Conservation (phyloP, 1,284 basidiomycete species). For the Ceratobasidium sp. region DNA sequence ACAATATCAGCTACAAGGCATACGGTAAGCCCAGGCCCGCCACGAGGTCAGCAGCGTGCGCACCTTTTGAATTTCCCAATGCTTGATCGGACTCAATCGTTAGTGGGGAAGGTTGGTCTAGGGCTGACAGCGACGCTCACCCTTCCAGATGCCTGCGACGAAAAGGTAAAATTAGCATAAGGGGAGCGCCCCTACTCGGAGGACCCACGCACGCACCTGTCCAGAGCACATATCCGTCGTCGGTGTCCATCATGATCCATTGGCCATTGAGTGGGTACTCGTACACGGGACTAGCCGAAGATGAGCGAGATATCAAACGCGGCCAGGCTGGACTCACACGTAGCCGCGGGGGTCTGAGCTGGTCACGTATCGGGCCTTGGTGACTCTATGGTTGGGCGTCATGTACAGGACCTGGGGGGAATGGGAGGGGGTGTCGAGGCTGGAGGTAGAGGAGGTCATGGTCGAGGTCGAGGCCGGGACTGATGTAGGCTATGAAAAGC, state of each 20-base stretch:
- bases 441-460: slow-evolving; percentile 1
- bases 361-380: slow-evolving; percentile 77
- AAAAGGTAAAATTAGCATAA: slow-evolving; percentile 21
- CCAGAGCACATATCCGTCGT: slow-evolving; percentile 88
- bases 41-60: slow-evolving; percentile 44
- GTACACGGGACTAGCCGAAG: slow-evolving; percentile 74
- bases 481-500: slow-evolving; percentile 20
- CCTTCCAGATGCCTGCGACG: slow-evolving; percentile 80
- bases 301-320: slow-evolving; percentile 17
- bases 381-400: slow-evolving; percentile 41
- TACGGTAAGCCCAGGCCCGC: not conserved
- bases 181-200: not conserved
- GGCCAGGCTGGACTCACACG: slow-evolving; percentile 66
- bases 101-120: slow-evolving; percentile 35
- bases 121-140: slow-evolving; percentile 58
- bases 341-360: slow-evolving; percentile 87
- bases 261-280: slow-evolving; percentile 89
- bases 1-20: slow-evolving; percentile 78
- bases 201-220: slow-evolving; percentile 57
- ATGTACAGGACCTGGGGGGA: slow-evolving; percentile 36
- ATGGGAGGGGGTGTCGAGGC: slow-evolving; percentile 25
- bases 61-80: slow-evolving; percentile 86
- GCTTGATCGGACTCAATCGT: slow-evolving; percentile 60
- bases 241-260: slow-evolving; percentile 93
- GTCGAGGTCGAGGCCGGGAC: not conserved